Evolutionary conservation across 1,284 basidiomycete genomes (phyloP), one percentile per base, ranked within the genome.

Genomic region (Microbotryum saponariae): DNA sequence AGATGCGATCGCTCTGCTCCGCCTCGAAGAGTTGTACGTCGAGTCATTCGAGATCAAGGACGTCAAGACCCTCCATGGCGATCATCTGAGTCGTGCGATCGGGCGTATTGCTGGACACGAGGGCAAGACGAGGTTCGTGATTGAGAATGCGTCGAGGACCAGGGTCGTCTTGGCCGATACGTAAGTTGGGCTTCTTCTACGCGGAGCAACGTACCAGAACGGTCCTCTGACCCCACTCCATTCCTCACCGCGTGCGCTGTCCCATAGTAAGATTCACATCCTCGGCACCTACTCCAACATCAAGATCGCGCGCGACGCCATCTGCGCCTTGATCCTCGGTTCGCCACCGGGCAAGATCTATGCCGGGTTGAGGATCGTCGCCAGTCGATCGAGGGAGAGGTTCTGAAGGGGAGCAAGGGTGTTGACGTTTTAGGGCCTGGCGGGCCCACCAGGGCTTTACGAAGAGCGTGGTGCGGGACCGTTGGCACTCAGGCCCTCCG

Each of bases 21-120:
- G 94, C 66, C 78, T 98, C 72, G 94, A 98, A 74, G 96, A 98
- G 75, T 82, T 98, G 18, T 98, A 97, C 76, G 86, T 98, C 50
- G 66, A 67, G 55, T 67, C 66, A 1, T 66, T 66, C 53, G 70
- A 98, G 78, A 93, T 98, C 77, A 98, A 97, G 76, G 94, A 98
- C 72, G 92, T 98, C 62, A 98, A 98, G 78, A 96, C 91, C 0
- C 81, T 98, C 4, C 92, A 97, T 67, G 94, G 94, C 2, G 96
- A 98, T 74, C 96, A 98, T 75, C 80, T 98, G 14, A 88, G 89
- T 20, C 86, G 94, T 68, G 94, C 94, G 14, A 97, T 98, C 63
- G 94, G 92, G 71, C 91, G 94, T 70, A 97, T 98, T 73, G 94
- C 94, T 9, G 94, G 94, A 12, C 92, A 98, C 75, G 91, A 97